phyloP scores from a whole-genome alignment of 495 filamentous ascomycete genomes.

The Aspergillus indologenus region DNA sequence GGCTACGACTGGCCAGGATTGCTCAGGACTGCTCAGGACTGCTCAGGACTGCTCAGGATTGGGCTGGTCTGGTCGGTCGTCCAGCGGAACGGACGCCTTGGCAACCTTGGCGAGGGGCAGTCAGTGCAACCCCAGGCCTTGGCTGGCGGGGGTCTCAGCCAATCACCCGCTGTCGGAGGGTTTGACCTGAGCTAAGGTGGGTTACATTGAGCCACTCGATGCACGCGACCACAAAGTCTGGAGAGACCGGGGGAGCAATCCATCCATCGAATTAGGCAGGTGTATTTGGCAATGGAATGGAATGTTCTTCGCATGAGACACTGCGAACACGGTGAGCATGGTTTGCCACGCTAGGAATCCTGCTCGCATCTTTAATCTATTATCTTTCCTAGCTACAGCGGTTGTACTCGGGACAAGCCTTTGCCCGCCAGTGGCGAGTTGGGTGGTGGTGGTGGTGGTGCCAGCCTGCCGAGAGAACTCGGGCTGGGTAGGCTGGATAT shows the following conservation, averaged over 20 bases:
- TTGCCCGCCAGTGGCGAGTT: background rate
- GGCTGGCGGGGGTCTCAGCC: background rate
- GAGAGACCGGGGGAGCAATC: background rate
- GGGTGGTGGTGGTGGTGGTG: background rate
- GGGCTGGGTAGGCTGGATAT: background rate
- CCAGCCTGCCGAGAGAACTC: background rate
- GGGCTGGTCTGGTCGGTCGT: background rate
- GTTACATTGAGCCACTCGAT: background rate
- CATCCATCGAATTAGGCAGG: background rate
- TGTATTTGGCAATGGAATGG: background rate
- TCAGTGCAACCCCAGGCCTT: conserved; percentile 20
- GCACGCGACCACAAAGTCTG: background rate
- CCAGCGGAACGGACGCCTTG: conserved; percentile 11
- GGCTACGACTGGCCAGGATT: too few species aligned
- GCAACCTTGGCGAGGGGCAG: conserved; percentile 19
- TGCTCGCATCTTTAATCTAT: background rate
- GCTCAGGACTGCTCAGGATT: background rate
- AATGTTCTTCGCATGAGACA: background rate
- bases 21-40: too few species aligned
- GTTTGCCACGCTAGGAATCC: too few species aligned
- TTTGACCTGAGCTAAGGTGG: background rate
- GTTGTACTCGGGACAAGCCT: background rate
- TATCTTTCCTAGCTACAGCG: background rate
- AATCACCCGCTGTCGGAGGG: background rate
- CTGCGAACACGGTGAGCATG: background rate